phyloP scores from a whole-genome alignment of 495 filamentous ascomycete genomes.

The Letharia columbiana region DNA sequence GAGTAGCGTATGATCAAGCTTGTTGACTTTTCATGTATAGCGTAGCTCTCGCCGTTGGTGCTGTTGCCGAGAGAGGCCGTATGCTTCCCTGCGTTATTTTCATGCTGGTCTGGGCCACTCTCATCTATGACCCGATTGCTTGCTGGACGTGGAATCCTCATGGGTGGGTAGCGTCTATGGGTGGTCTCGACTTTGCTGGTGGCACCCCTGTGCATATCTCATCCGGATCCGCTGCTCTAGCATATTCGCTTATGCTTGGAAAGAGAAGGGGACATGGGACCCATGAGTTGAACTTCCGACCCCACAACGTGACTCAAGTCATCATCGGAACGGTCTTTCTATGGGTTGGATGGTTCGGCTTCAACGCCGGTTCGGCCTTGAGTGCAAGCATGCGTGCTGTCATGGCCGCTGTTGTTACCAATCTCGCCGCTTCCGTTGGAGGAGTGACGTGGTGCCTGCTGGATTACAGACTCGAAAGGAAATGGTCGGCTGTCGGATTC shows the following conservation, averaged over 20 bases:
- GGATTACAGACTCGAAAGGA: constrained; percentile 87
- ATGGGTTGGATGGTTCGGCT: constrained; percentile 99
- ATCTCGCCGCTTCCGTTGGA: constrained; percentile 54
- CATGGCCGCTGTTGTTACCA: constrained; percentile 51
- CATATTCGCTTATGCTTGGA: constrained; percentile 75
- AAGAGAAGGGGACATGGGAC: constrained; percentile 77
- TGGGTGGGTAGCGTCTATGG: constrained; percentile 77
- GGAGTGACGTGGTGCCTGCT: constrained; percentile 94
- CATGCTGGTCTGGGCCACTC: constrained; percentile 92
- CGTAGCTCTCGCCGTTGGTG: constrained; percentile 85
- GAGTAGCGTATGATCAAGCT: neutral
- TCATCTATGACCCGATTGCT: constrained; percentile 91
- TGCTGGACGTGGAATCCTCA: constrained; percentile 96
- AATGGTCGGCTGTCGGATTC: constrained; percentile 96
- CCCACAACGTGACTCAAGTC: constrained; percentile 95
- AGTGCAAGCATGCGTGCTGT: constrained; percentile 74
- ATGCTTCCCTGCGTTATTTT: constrained; percentile 93
- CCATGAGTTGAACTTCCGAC: constrained; percentile 89
- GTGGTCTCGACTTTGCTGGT: constrained; percentile 91
- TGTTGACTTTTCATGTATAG: constrained; percentile 30
- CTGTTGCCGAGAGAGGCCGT: constrained; percentile 83
- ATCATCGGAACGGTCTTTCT: constrained; percentile 96
- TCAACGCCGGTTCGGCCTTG: constrained; percentile 92
- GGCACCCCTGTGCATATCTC: constrained; percentile 95
- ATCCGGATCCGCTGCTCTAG: constrained; percentile 82